These are phyloP conservation scores for Helichrysum umbraculigerum DNA, from an alignment of 129 eudicot species.

Conservation along the genomic window DNA sequence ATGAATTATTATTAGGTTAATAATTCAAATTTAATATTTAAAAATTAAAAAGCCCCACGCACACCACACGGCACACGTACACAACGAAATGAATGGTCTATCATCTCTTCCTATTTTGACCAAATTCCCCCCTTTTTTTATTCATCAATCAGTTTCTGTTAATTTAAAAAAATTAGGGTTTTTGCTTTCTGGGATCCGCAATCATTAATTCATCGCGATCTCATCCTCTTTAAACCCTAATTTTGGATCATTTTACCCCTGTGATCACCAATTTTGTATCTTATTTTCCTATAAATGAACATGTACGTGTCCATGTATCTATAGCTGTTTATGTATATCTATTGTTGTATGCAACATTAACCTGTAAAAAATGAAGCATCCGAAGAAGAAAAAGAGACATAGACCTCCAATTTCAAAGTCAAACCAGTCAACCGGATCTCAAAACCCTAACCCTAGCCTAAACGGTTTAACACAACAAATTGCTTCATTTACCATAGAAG, in stretches of 20 bases:
- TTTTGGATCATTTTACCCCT: constrained; percentile 14
- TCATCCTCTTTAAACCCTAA: constrained; percentile 32
- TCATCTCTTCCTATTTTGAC: not conserved
- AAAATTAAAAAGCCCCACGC: too few species aligned
- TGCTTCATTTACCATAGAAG: constrained; percentile 56
- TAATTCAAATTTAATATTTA: too few species aligned
- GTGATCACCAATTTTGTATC: not conserved
- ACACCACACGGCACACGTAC: not conserved
- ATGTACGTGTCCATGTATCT: not conserved
- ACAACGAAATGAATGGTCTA: not conserved
- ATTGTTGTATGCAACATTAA: not conserved
- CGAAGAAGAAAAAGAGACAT: constrained; percentile 69
- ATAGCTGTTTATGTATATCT: not conserved
- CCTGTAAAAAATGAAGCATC: constrained; percentile 52
- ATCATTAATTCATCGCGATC: constrained; percentile 17
- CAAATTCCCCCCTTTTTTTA: not conserved
- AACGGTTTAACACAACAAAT: constrained; percentile 50
- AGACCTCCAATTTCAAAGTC: constrained; percentile 36
- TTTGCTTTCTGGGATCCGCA: constrained; percentile 29
- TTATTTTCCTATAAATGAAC: not conserved
- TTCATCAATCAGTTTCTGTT: not conserved
- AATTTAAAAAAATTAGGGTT: not conserved
- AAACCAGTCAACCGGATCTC: constrained; percentile 23
- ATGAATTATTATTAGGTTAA: too few species aligned
- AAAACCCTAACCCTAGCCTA: constrained; percentile 17